phyloP scores from a whole-genome alignment of 768 basidiomycete genomes.

The Termitomyces sp. region DNA sequence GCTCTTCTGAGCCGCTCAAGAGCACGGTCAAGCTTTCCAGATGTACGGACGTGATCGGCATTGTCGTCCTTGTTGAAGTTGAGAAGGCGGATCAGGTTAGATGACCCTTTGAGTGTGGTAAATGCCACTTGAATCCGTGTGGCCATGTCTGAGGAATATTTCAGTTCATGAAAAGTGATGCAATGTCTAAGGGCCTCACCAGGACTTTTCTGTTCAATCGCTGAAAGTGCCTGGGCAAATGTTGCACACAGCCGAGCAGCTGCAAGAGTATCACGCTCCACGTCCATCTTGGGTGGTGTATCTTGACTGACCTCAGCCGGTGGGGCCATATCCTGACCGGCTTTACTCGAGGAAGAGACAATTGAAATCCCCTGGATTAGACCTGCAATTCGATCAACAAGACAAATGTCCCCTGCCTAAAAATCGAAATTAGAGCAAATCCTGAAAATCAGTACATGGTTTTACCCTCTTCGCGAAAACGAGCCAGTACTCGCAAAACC shows the following conservation, averaged over 20 bases:
- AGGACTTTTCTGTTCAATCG: conserved; percentile 28
- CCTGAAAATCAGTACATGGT: neutral
- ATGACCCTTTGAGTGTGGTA: conserved; percentile 12
- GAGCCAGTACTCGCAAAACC: conserved; percentile 73
- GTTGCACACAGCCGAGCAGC: conserved; percentile 37
- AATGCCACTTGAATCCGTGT: conserved; percentile 19
- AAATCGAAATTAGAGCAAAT: neutral
- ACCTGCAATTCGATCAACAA: conserved; percentile 43
- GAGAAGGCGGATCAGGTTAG: conserved; percentile 14
- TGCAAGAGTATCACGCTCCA: conserved; percentile 23
- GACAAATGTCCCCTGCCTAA: conserved; percentile 45
- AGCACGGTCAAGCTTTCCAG: conserved; percentile 55
- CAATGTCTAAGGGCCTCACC: conserved; percentile 3
- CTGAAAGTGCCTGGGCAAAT: conserved; percentile 42
- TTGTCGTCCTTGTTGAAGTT: conserved; percentile 12
- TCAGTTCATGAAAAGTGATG: neutral
- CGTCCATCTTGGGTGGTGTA: conserved; percentile 2
- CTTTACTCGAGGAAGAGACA: conserved; percentile 13
- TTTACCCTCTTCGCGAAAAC: conserved; percentile 61
- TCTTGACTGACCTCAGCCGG: neutral
- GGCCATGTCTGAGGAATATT: conserved; percentile 6
- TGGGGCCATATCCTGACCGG: neutral
- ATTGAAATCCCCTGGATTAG: conserved; percentile 29
- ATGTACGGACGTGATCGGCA: conserved; percentile 34
- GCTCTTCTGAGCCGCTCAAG: conserved; percentile 56